Conservation (phyloP, 805 yeast genomes). For the Torulaspora gathmanii region DNA sequence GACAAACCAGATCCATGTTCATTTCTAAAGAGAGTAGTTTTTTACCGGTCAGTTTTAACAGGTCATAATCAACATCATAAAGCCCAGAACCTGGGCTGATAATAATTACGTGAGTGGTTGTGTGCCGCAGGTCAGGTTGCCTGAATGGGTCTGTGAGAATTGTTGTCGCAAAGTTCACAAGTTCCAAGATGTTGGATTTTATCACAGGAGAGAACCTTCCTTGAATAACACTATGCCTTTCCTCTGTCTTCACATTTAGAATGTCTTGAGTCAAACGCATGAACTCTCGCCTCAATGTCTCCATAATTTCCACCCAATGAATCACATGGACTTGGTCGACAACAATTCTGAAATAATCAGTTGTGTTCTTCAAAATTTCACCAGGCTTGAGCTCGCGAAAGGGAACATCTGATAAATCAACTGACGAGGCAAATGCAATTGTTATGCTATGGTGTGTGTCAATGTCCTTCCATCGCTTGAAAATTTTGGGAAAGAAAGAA, state of each 20-base stretch:
- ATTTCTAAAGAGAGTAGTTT: constrained; percentile 73
- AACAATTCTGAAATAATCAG: constrained; percentile 85
- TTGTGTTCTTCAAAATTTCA: constrained; percentile 59
- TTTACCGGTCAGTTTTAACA: constrained; percentile 68
- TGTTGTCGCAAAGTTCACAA: constrained; percentile 78
- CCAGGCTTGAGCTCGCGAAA: constrained; percentile 64
- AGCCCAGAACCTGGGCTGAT: constrained; percentile 92
- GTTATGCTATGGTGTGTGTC: constrained; percentile 90
- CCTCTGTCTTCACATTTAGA: constrained; percentile 39
- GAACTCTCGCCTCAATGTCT: constrained; percentile 76
- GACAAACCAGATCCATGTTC: constrained; percentile 82
- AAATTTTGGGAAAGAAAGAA: constrained; percentile 84
- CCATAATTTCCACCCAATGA: constrained; percentile 91
- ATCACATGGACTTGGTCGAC: constrained; percentile 89
- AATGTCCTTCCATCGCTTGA: constrained; percentile 78
- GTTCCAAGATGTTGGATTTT: constrained; percentile 84
- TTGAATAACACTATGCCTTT: constrained; percentile 39
- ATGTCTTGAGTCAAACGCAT: constrained; percentile 75
- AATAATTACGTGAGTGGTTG: constrained; percentile 83
- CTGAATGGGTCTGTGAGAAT: constrained; percentile 70
- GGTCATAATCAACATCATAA: constrained; percentile 82
- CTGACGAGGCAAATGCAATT: constrained; percentile 77
- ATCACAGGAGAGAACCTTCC: constrained; percentile 78
- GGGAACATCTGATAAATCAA: constrained; percentile 49
- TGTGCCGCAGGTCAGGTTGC: constrained; percentile 82